These are phyloP conservation scores for Chaetomiaceae sp. DNA, from an alignment of 2,329 filamentous ascomycete species.

Conservation along the genomic window DNA sequence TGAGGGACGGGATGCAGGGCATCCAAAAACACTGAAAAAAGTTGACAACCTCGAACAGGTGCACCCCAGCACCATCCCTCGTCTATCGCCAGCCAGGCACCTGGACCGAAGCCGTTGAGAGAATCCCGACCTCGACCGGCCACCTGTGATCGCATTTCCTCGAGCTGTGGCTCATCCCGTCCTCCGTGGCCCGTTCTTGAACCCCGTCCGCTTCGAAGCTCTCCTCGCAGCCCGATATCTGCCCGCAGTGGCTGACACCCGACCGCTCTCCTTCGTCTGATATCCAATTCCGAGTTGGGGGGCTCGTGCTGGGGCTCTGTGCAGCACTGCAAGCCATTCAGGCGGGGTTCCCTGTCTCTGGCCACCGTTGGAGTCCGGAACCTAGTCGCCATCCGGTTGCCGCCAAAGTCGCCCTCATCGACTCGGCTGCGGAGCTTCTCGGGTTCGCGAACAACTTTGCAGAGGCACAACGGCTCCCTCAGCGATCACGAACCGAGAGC, in stretches of 20 bases:
- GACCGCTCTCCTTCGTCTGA: not conserved
- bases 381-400: not conserved
- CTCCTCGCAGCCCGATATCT: not conserved
- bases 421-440: not conserved
- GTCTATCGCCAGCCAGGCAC: not conserved
- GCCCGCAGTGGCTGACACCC: not conserved
- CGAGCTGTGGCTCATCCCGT: not conserved
- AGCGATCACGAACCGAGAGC: not conserved
- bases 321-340: not conserved
- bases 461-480: not conserved
- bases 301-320: not conserved
- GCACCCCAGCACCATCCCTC: not conserved
- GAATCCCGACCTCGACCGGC: not conserved
- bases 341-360: conserved; percentile 8
- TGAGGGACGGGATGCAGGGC: conserved; percentile 17
- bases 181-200: not conserved
- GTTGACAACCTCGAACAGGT: not conserved
- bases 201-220: not conserved
- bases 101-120: not conserved
- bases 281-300: not conserved
- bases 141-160: not conserved
- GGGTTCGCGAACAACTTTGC: not conserved
- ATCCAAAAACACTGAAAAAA: conserved; percentile 15
- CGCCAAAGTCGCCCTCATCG: conserved; percentile 8
- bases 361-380: not conserved